Evolutionary conservation across 495 filamentous ascomycete species (phyloP).

Genomic region (Geoglossum glabrum): DNA sequence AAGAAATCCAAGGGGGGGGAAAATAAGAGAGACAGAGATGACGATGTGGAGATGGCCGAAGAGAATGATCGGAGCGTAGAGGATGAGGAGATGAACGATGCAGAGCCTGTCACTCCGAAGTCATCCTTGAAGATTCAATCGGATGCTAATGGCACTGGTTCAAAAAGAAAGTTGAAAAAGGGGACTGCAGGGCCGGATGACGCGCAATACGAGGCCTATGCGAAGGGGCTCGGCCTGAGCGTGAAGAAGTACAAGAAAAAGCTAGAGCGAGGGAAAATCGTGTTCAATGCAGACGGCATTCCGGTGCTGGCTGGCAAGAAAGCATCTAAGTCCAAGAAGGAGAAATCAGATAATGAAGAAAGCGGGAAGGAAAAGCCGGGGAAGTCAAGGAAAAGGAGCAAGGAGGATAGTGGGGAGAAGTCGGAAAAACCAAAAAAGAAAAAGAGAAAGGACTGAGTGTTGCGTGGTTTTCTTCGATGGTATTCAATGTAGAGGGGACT

Average conservation of each 20-base stretch:
- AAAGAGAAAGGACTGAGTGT: background rate
- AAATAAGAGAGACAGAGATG: constrained; percentile 13
- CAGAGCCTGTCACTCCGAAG: background rate
- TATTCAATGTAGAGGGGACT: background rate
- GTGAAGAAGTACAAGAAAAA: constrained; percentile 54
- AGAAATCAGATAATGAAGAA: background rate
- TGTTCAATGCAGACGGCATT: constrained; percentile 34
- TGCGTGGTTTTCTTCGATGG: background rate
- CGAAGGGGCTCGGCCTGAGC: constrained; percentile 40
- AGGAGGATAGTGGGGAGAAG: background rate
- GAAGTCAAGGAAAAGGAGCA: background rate
- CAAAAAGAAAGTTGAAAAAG: constrained; percentile 25
- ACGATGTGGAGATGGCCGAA: constrained; percentile 25
- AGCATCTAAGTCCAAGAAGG: constrained; percentile 32
- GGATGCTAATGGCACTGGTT: constrained; percentile 10
- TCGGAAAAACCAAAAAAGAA: background rate
- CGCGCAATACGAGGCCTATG: constrained; percentile 32
- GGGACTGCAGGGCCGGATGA: constrained; percentile 26
- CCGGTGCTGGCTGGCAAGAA: constrained; percentile 50
- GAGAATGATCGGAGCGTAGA: constrained; percentile 15
- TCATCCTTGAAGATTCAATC: constrained; percentile 3
- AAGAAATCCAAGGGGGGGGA: constrained; percentile 13
- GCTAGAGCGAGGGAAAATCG: constrained; percentile 46
- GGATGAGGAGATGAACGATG: constrained; percentile 25
- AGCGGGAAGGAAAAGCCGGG: background rate